Evolutionary conservation across 169 alveolate genomes (phyloP).

Genomic region (Eimeria acervulina): DNA sequence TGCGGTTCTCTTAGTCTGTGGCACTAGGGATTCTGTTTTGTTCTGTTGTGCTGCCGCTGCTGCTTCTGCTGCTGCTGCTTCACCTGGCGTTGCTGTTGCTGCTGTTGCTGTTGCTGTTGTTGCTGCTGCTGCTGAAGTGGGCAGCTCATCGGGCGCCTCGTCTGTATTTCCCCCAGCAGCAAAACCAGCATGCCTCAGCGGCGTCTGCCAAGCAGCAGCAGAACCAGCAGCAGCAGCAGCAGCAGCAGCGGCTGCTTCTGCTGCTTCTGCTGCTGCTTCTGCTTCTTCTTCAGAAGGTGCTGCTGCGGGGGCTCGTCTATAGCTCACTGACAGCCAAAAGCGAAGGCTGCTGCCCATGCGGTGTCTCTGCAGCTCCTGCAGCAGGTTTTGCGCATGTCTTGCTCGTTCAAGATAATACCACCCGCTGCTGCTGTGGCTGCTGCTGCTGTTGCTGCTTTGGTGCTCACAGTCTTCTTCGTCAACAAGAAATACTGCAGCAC

Average conservation of each 20-base stretch:
- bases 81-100: background rate
- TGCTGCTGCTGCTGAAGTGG: conserved; percentile 2
- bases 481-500: conserved; percentile 15
- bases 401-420: background rate
- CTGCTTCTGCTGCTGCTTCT: conserved; percentile 23
- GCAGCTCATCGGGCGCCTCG: conserved; percentile 1
- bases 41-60: background rate
- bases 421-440: conserved; percentile 20
- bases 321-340: background rate
- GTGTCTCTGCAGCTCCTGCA: conserved; percentile 50
- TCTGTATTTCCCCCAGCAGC: background rate
- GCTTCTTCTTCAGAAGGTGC: conserved; percentile 14
- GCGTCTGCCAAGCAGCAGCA: background rate
- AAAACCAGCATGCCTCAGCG: background rate
- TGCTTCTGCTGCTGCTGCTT: background rate
- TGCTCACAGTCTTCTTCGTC: conserved; percentile 51
- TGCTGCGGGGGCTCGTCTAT: conserved; percentile 34
- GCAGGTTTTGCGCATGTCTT: conserved; percentile 8
- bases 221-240: background rate
- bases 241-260: background rate
- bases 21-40: too few species aligned
- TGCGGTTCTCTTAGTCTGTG: too few species aligned
- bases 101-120: background rate
- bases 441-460: background rate
- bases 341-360: background rate